A percentile compares a stretch with the other conserved stretches of the same genome.
These are phyloP conservation scores for Pichia norvegensis DNA, from an alignment of 1,139 yeast species.

Conservation along the genomic window DNA sequence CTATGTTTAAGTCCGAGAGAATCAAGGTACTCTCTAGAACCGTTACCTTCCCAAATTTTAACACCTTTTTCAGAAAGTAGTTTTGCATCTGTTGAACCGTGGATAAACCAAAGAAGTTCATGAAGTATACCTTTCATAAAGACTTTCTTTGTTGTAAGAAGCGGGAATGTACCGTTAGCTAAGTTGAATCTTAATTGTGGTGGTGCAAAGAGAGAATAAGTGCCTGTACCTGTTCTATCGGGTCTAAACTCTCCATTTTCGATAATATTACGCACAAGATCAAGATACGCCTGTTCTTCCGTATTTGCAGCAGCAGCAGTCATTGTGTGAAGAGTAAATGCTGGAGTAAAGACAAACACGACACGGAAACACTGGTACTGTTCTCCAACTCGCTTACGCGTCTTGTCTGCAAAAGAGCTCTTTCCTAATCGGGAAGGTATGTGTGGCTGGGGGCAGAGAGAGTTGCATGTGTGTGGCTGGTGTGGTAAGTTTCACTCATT, in stretches of 20 bases:
- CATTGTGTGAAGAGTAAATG: neutral
- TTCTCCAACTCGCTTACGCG: too few relatives aligned
- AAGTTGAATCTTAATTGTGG: conserved; percentile 86
- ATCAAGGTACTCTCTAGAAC: conserved; percentile 88
- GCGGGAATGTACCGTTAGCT: conserved; percentile 66
- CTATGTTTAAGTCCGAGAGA: conserved; percentile 70
- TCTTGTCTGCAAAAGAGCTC: too few relatives aligned
- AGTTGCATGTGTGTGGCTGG: too few relatives aligned
- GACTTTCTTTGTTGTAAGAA: conserved; percentile 87
- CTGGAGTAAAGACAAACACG: neutral
- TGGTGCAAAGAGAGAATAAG: conserved; percentile 84
- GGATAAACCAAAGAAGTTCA: conserved; percentile 87
- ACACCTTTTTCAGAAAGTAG: conserved; percentile 74
- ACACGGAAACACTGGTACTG: too few relatives aligned
- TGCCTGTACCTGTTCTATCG: conserved; percentile 97
- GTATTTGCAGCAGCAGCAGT: conserved; percentile 24
- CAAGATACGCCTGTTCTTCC: conserved; percentile 82
- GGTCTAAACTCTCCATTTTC: conserved; percentile 83
- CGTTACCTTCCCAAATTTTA: conserved; percentile 98
- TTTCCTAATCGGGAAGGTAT: too few relatives aligned
- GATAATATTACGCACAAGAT: conserved; percentile 69
- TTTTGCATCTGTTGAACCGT: conserved; percentile 85
- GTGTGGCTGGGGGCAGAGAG: too few relatives aligned
- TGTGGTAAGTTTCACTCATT: too few relatives aligned
- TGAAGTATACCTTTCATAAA: conserved; percentile 83